Base-by-base conservation (phyloP, 805 yeast species). In the Pichia heedii region DNA sequence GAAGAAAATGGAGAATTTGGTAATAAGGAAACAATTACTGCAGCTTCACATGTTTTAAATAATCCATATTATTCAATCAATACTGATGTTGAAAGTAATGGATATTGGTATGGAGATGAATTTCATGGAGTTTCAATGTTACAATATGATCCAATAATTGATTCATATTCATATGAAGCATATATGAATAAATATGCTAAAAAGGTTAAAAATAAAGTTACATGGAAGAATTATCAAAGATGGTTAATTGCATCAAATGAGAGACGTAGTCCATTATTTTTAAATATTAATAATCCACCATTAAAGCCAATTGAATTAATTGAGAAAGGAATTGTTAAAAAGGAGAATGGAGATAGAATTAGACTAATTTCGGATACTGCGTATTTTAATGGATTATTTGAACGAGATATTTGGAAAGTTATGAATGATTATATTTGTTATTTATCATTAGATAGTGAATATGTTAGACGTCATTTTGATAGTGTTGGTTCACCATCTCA, bases 81-180 rank as follows among this genome's bases (percentile, higher is more conserved):
- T 32, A 66, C 63, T 44, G 63, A 69, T 45, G 60, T 71, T 42
- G 67, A 66, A 44, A 74, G 77, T 7, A 63, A 70, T 54, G 79
- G 80, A n/a, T 70, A 70, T 49, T 65, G 60, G 53, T 55, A 58
- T 41, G 49, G 53, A 37, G 42, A 50, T 35, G 55, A 52, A 26
- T 74, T 67, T 49, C 56, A 62, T 13, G 78, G 76, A 6, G 71
- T 74, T 22, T 77, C 75, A 13, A 72, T 73, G 77, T 67, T 77
- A 3, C 76, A 73, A 47, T 70, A 58, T 49, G 77, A 74, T 51
- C 77, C 79, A 1, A 61, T 65, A 1, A 65, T 65, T 36, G 79
- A 74, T 51, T 63, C 40, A 29, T 53, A 50, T 35, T 46, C 62
- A 10, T 39, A 48, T 22, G 50, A 48, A 33, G 50, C 60, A 18